Conservation (phyloP, 345 rosid species). For the Erysimum cheiranthoides region DNA sequence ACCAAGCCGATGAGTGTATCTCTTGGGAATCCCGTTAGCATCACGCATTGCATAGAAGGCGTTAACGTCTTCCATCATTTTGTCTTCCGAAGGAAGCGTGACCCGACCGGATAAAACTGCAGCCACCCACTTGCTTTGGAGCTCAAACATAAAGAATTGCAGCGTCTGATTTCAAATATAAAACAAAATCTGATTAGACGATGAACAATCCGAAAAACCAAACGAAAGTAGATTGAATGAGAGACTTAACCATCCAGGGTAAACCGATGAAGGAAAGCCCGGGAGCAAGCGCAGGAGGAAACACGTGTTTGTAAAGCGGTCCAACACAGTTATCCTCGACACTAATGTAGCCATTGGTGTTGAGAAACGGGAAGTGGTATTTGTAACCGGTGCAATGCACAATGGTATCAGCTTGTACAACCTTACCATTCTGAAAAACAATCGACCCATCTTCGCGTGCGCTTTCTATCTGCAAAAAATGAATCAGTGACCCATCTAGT, state of each 20-base stretch:
- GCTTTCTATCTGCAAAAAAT: conserved; percentile 61
- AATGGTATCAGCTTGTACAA: conserved; percentile 59
- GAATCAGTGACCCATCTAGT: neutral
- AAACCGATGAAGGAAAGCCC: conserved; percentile 84
- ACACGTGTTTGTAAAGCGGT: conserved; percentile 81
- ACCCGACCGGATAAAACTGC: conserved; percentile 39
- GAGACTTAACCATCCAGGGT: conserved; percentile 71
- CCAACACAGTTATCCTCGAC: conserved; percentile 84
- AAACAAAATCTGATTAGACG: neutral
- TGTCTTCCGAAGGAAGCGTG: conserved; percentile 32
- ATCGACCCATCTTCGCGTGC: conserved; percentile 67
- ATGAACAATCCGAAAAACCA: neutral
- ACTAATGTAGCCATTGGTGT: conserved; percentile 64
- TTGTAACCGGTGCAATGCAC: conserved; percentile 94
- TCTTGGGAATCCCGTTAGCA: conserved; percentile 63
- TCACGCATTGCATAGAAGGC: conserved; percentile 57
- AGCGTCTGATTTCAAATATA: conserved; percentile 6
- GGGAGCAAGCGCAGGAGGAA: conserved; percentile 76
- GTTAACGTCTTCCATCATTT: conserved; percentile 51
- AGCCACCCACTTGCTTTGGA: conserved; percentile 51
- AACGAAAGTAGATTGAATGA: conserved; percentile 6
- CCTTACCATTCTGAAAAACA: conserved; percentile 62
- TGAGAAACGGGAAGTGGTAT: conserved; percentile 83
- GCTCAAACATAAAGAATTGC: conserved; percentile 44
- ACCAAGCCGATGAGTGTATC: conserved; percentile 64